Evolutionary conservation across 2,329 filamentous ascomycete species (phyloP), one percentile per base, ranked within the genome.

Genomic region (Monosporascus sp.): DNA sequence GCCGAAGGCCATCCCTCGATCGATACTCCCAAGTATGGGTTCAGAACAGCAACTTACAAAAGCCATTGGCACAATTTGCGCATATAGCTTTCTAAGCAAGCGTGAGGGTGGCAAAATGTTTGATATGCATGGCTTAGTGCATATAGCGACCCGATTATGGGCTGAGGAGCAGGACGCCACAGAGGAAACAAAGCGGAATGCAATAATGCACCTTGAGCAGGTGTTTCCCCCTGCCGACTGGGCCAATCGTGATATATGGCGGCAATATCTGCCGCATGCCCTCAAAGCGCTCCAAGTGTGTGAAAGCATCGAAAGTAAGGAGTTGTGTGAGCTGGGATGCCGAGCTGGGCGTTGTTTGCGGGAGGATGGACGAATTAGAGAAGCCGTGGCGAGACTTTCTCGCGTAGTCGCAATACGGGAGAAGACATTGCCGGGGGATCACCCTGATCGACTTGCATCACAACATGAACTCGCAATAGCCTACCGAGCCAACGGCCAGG

Each of bases 121-220:
- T 46, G 69, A 73, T 38, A 72, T 73, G 65, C 71, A 73, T 50
- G 59, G 65, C 11, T 57, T 74, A 1, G 70, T 74, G 0, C 70
- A 73, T 37, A 22, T 68, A 25, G 67, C 69, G 5, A 65, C 59
- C 3, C 49, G 57, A 27, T 52, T 63, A 7, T 73, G 67, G 71
- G 41, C 65, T 11, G 50, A 60, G 38, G 50, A 58, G 36, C 46
- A 62, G 15, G 51, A 48, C 4, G 20, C 25, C 7, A 20, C n/a
- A 24, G 46, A 51, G 6, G 15, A 58, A 31, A 35, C 45, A 39
- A 52, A 6, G 41, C 46, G 22, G 15, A 48, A 5, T 31, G 54
- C 31, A n/a, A 50, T 48, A 14, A 8, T 9, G 7, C 53, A 53
- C 24, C 4, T 54, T 22, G 35, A 25, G 5, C 17, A 14, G 9